phyloP scores from a whole-genome alignment of 305 asterid genomes.

The Petunia hybrid region DNA sequence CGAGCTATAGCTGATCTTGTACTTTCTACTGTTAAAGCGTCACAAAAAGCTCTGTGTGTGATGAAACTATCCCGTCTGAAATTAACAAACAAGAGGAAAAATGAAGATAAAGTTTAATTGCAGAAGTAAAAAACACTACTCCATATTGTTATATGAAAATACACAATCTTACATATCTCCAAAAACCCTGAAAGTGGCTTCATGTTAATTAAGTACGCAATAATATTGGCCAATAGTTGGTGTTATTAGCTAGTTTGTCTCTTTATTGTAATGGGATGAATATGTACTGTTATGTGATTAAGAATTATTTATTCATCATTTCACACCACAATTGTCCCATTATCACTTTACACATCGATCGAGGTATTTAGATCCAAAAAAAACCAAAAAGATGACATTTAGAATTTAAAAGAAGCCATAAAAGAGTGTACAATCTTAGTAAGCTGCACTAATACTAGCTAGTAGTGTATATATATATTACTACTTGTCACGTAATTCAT shows the following conservation, averaged over 20 bases:
- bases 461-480: no score
- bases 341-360: neutral
- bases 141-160: neutral
- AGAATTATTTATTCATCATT: neutral
- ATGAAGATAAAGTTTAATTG: neutral
- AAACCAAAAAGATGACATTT: neutral
- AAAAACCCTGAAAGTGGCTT: neutral
- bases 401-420: conserved; percentile 2
- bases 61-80: conserved; percentile 77
- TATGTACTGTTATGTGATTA: neutral
- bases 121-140: neutral
- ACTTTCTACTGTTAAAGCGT: conserved; percentile 63
- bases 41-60: conserved; percentile 79
- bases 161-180: neutral
- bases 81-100: neutral
- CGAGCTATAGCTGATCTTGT: conserved; percentile 45
- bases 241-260: neutral
- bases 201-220: neutral
- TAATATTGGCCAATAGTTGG: conserved; percentile 17
- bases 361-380: neutral
- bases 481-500: no score
- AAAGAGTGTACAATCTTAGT: neutral
- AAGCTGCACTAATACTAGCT: no score
- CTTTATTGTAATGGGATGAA: conserved; percentile 9
- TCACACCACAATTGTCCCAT: neutral